Evolutionary conservation across 2,329 filamentous ascomycete species (phyloP), one percentile per base, ranked within the genome.

Genomic region (Ciborinia camelliae): DNA sequence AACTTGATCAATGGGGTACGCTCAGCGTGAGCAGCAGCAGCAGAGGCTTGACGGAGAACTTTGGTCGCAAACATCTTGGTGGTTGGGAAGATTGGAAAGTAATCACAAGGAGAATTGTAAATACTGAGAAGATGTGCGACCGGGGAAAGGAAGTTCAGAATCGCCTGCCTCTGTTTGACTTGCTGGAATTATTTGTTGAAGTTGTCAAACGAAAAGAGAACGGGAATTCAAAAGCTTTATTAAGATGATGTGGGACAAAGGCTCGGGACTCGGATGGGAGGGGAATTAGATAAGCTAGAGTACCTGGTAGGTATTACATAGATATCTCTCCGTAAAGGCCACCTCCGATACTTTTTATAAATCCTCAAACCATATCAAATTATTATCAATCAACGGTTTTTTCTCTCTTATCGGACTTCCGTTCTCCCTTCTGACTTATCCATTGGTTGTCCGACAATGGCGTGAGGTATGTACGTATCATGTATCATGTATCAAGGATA

Each of bases 1-100:
- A 79, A 79, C 67, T 76, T 77, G 66, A 79, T 79, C 73, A 79
- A 68, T 39, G 77, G 77, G 55, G 73, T 74, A 58, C 77, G 77
- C 68, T 75, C 73, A 63, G 73, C 68, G 66, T 71, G 68, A 58
- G 71, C 71, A 66, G 70, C 70, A 51, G 68, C 70, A 48, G 72
- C 70, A 59, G 72, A 69, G 62, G 75, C 73, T 65, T 75, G 74
- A 47, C 76, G 73, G 65, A 78, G 75, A 68, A 71, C 71, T 69
- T 73, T 73, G 57, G 77, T 76, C 63, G 75, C 67, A 72, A 77
- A 77, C 78, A 78, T 72, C 65, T 74, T 73, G 61, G 51, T 55
- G 47, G 43, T 39, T 26, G 9, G 60, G 54, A 30, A n/a, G 48
- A 50, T 32, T 43, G n/a, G 28, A 59, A 30, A 62, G 41, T 43